These are phyloP conservation scores for Apiospora kogelbergensis DNA, from an alignment of 2,329 filamentous ascomycete genomes.

Conservation along the genomic window DNA sequence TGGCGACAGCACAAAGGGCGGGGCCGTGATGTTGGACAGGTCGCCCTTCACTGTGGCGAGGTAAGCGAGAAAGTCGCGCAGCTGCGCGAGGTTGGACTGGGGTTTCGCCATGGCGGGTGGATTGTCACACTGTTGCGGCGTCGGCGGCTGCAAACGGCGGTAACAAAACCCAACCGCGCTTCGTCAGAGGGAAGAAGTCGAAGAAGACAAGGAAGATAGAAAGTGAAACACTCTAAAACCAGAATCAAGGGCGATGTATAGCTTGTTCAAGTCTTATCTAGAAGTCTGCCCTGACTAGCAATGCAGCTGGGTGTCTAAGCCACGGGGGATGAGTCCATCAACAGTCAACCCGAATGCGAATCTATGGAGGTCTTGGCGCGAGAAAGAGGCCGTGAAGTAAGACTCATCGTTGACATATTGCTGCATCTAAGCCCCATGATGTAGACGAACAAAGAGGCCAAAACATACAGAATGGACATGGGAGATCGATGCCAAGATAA, in stretches of 20 bases:
- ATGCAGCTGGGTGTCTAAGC: not conserved
- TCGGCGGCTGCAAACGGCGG: not conserved
- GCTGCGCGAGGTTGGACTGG: constrained; percentile 27
- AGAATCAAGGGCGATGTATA: no score
- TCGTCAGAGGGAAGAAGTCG: no score
- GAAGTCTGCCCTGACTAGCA: not conserved
- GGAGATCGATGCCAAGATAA: not conserved
- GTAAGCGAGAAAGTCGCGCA: constrained; percentile 39
- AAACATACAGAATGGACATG: not conserved
- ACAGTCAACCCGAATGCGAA: not conserved
- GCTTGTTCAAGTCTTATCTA: not conserved
- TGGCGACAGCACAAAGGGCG: constrained; percentile 54
- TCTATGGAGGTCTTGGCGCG: not conserved
- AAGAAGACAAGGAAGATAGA: not conserved
- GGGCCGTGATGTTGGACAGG: constrained; percentile 55
- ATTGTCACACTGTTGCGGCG: not conserved
- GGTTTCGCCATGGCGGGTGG: constrained; percentile 10
- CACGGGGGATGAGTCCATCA: not conserved
- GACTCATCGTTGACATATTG: not conserved
- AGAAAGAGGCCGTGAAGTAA: not conserved
- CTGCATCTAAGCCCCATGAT: not conserved
- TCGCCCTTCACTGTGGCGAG: constrained; percentile 56
- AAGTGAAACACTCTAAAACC: not conserved
- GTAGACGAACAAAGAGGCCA: not conserved
- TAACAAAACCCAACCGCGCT: not conserved